Conservation (phyloP, 768 basidiomycete species). For the Megacollybia marginata region DNA sequence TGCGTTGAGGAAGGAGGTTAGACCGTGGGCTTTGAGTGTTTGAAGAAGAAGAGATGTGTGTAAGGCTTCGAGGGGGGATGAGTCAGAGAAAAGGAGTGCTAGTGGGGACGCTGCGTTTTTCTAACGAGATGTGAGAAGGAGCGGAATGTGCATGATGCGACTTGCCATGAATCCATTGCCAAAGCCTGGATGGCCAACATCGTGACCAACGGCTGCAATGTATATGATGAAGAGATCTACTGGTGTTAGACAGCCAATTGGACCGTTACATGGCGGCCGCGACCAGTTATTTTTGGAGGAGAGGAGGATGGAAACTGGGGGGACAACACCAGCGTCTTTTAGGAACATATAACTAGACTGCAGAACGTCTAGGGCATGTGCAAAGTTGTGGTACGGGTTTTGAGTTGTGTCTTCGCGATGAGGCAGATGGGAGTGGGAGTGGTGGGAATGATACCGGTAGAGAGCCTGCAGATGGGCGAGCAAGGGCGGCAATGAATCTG, state of each 20-base stretch:
- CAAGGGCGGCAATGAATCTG: background rate
- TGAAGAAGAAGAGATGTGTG: slow-evolving; percentile 77
- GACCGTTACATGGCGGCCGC: slow-evolving; percentile 26
- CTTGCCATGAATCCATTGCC: slow-evolving; percentile 90
- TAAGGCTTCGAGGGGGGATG: slow-evolving; percentile 88
- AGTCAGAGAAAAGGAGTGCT: slow-evolving; percentile 81
- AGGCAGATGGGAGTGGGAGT: background rate
- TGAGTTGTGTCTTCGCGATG: slow-evolving; percentile 49
- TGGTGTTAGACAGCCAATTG: slow-evolving; percentile 33
- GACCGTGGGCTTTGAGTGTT: slow-evolving; percentile 73
- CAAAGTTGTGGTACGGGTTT: slow-evolving; percentile 97
- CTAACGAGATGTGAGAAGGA: slow-evolving; percentile 29
- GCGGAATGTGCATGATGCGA: slow-evolving; percentile 8
- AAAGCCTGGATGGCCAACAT: slow-evolving; percentile 94
- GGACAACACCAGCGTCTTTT: slow-evolving; percentile 70
- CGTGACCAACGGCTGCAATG: slow-evolving; percentile 93
- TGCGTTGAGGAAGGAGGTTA: slow-evolving; percentile 61
- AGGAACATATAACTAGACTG: slow-evolving; percentile 90
- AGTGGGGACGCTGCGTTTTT: slow-evolving; percentile 92
- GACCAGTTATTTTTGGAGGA: slow-evolving; percentile 27
- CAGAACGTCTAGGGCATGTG: slow-evolving; percentile 93
- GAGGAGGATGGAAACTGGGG: slow-evolving; percentile 63
- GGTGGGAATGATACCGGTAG: background rate
- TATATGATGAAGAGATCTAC: slow-evolving; percentile 80
- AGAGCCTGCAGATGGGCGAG: background rate